Conservation (phyloP, 2,329 filamentous ascomycete genomes). For the Aspergillus quadrilineatus region DNA sequence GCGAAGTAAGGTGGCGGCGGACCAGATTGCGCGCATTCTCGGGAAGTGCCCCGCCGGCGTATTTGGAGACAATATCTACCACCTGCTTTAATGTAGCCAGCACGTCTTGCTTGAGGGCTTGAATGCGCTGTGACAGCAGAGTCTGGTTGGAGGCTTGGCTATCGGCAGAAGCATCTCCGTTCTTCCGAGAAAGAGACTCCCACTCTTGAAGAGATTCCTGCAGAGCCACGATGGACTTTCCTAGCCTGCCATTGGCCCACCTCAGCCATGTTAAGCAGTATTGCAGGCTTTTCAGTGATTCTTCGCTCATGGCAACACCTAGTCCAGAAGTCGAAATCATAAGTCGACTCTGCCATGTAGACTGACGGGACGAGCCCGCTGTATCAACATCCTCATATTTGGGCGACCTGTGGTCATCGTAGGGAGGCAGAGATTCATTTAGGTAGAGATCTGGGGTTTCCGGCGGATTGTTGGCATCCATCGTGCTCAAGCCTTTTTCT, state of each 20-base stretch:
- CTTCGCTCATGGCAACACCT: conserved; percentile 85
- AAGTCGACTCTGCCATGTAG: conserved; percentile 74
- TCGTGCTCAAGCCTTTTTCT: conserved; percentile 41
- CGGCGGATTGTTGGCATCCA: conserved; percentile 37
- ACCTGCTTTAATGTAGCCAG: conserved; percentile 78
- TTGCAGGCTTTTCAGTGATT: conserved; percentile 78
- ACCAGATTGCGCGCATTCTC: conserved; percentile 85
- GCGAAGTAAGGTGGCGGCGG: conserved; percentile 74
- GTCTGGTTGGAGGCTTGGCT: conserved; percentile 23
- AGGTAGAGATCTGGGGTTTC: conserved; percentile 66
- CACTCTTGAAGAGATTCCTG: conserved; percentile 78
- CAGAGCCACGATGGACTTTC: conserved; percentile 70
- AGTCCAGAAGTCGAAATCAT: conserved; percentile 89
- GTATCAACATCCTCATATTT: conserved; percentile 65
- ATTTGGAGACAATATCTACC: conserved; percentile 81
- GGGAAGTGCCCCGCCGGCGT: conserved; percentile 85
- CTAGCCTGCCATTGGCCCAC: conserved; percentile 78
- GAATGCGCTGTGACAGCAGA: conserved; percentile 56
- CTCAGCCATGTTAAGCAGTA: conserved; percentile 79
- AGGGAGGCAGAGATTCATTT: conserved; percentile 75
- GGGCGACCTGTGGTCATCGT: conserved; percentile 74
- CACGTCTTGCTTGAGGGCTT: conserved; percentile 66
- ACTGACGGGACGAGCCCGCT: conserved; percentile 32
- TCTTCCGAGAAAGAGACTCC: conserved; percentile 54
- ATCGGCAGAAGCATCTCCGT: conserved; percentile 22